These are phyloP conservation scores for Annulohypoxylon truncatum DNA, from an alignment of 2,329 filamentous ascomycete species.

Conservation along the genomic window DNA sequence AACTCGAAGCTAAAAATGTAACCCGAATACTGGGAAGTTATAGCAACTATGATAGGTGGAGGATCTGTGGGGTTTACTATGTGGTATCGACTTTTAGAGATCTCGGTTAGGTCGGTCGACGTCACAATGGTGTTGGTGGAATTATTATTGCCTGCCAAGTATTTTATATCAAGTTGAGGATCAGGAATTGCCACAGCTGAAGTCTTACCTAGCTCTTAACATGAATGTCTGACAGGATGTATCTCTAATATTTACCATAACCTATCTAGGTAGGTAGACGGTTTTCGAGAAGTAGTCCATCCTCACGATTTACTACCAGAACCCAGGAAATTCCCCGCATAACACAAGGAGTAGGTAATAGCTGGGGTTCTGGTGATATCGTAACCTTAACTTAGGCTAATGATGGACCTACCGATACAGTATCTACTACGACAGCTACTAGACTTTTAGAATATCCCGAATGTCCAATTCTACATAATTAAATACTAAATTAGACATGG, in stretches of 20 bases:
- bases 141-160: not conserved
- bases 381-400: constrained; percentile 14
- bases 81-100: constrained; percentile 1
- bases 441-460: no score
- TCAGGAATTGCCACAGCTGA: not conserved
- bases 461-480: no score
- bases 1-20: constrained; percentile 16
- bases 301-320: constrained; percentile 5
- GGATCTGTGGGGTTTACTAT: constrained; percentile 31
- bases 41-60: constrained; percentile 34
- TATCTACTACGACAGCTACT: not conserved
- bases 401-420: no score
- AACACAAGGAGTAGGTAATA: not conserved
- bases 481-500: no score
- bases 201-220: constrained; percentile 12
- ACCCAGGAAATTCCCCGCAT: constrained; percentile 27
- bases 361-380: constrained; percentile 8
- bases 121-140: constrained; percentile 18
- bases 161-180: not conserved
- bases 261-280: not conserved
- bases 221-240: not conserved
- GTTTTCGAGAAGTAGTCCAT: not conserved
- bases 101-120: constrained; percentile 31
- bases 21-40: constrained; percentile 16
- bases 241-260: not conserved